phyloP scores from a whole-genome alignment of 140 eudicot species.

The Ambrosia hybrid region DNA sequence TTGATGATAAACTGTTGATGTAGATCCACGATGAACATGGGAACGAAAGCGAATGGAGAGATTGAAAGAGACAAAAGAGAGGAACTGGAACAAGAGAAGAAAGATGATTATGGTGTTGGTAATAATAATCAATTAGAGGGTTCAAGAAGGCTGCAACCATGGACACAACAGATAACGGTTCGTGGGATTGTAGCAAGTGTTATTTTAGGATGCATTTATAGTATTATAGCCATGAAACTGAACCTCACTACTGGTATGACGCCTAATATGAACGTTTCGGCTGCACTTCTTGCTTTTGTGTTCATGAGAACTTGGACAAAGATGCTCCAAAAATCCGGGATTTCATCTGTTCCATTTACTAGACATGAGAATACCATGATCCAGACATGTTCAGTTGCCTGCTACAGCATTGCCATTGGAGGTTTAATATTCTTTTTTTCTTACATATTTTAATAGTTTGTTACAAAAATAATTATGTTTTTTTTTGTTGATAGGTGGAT shows the following conservation, averaged over 20 bases:
- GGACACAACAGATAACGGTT: conserved; percentile 65
- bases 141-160: conserved; percentile 54
- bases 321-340: conserved; percentile 48
- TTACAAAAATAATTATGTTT: not conserved
- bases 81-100: conserved; percentile 25
- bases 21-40: conserved; percentile 29
- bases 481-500: conserved; percentile 57
- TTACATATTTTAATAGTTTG: not conserved
- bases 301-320: conserved; percentile 70
- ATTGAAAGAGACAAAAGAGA: conserved; percentile 35
- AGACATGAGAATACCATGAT: conserved; percentile 88
- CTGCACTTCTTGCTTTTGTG: conserved; percentile 78
- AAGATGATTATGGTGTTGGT: conserved; percentile 9
- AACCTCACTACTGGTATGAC: conserved; percentile 77
- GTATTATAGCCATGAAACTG: conserved; percentile 73
- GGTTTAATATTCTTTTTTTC: conserved; percentile 34
- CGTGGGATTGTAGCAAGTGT: conserved; percentile 61
- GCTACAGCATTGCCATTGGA: conserved; percentile 78
- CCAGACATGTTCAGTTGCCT: conserved; percentile 84
- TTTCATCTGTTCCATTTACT: conserved; percentile 56
- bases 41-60: conserved; percentile 40
- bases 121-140: conserved; percentile 4
- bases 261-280: conserved; percentile 78
- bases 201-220: conserved; percentile 58
- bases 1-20: conserved; percentile 19